Percentiles rank a stretch among this genome's conserved stretches.
Conservation (phyloP, 352 stramenopile genomes). For the Phytopythium kandeliae region DNA sequence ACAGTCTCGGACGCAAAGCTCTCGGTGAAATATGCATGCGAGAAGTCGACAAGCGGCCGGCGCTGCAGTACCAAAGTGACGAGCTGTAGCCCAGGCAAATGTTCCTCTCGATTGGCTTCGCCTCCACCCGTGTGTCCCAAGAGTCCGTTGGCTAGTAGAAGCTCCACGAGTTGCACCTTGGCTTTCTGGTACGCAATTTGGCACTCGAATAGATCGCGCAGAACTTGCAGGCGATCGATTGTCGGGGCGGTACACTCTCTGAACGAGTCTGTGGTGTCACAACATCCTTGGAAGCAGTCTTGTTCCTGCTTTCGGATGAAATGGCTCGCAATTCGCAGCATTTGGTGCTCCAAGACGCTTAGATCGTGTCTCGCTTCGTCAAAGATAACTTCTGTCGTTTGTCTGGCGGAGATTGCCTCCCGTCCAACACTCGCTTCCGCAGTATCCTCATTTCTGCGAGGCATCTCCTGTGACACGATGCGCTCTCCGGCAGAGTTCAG, state of each 20-base stretch:
- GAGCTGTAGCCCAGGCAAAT: constrained; percentile 5
- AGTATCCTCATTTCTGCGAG: background rate
- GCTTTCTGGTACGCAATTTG: constrained; percentile 34
- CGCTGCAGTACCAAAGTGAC: constrained; percentile 18
- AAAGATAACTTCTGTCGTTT: constrained; percentile 30
- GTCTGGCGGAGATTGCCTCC: background rate
- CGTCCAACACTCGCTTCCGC: background rate
- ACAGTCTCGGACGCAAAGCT: constrained; percentile 45
- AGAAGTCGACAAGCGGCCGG: constrained; percentile 39
- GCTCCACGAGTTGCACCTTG: constrained; percentile 29
- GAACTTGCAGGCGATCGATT: constrained; percentile 48
- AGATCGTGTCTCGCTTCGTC: constrained; percentile 29
- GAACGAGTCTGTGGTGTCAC: background rate
- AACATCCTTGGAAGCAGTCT: constrained; percentile 2
- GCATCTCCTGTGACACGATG: constrained; percentile 10
- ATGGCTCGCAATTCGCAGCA: constrained; percentile 35
- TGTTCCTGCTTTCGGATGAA: constrained; percentile 49
- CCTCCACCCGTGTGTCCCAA: background rate
- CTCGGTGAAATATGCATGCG: constrained; percentile 52
- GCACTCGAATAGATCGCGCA: constrained; percentile 53
- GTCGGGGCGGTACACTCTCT: constrained; percentile 6
- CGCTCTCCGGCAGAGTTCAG: constrained; percentile 13
- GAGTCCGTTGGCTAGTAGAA: constrained; percentile 22
- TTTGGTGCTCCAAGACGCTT: constrained; percentile 31
- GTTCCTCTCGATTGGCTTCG: background rate